phyloP scores from a whole-genome alignment of 2,329 filamentous ascomycete genomes.

The Penicillium griseofulvum region DNA sequence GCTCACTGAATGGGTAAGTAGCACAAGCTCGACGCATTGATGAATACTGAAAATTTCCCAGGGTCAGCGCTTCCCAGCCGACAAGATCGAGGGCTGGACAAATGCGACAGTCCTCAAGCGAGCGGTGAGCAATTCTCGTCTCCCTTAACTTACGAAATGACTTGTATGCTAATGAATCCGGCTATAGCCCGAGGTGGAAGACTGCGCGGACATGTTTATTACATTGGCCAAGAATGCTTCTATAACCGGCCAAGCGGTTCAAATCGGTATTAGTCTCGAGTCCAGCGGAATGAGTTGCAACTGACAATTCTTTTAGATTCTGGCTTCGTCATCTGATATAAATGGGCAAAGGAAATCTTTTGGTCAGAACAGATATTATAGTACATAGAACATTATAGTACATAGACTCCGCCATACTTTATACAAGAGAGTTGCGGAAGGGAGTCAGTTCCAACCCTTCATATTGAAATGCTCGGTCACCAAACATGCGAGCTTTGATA shows the following conservation, averaged over 20 bases:
- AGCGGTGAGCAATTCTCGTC: constrained; percentile 42
- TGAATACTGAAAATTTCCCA: constrained; percentile 17
- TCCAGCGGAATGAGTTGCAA: constrained; percentile 4
- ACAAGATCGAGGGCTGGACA: constrained; percentile 55
- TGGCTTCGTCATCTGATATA: constrained; percentile 29
- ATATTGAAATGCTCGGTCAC: constrained; percentile 28
- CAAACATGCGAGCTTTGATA: constrained; percentile 41
- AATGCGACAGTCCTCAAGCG: constrained; percentile 61
- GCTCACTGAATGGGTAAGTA: constrained; percentile 64
- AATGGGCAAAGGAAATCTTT: constrained; percentile 15
- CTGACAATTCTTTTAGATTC: constrained; percentile 26
- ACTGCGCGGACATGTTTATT: constrained; percentile 42
- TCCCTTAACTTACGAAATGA: not conserved
- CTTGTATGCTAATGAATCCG: not conserved
- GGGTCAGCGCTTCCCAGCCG: constrained; percentile 58
- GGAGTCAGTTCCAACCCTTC: constrained; percentile 26
- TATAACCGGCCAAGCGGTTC: constrained; percentile 47
- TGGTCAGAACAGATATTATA: constrained; percentile 15
- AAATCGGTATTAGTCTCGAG: constrained; percentile 36
- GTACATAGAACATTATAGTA: constrained; percentile 16
- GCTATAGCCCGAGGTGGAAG: constrained; percentile 41
- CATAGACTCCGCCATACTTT: constrained; percentile 11
- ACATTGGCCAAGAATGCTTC: constrained; percentile 45
- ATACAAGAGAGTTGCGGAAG: constrained; percentile 38
- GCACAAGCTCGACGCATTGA: not conserved